A percentile compares a stretch with the other conserved stretches of the same genome.
phyloP scores from a whole-genome alignment of 1,284 basidiomycete species.

The Boletus semigastroideus region DNA sequence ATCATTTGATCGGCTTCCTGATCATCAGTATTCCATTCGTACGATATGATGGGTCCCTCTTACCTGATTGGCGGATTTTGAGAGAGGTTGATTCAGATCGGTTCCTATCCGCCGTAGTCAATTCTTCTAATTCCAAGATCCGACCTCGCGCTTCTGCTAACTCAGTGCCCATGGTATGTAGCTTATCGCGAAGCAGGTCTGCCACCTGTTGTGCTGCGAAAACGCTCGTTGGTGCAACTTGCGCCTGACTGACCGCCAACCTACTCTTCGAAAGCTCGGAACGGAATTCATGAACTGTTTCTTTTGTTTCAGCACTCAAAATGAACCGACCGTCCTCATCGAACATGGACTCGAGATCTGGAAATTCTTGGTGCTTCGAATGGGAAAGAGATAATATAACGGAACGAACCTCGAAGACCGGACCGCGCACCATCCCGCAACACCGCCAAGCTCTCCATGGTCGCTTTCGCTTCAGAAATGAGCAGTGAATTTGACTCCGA shows the following conservation, averaged over 20 bases:
- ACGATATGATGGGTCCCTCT: constrained; percentile 4
- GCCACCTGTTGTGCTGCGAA: constrained; percentile 50
- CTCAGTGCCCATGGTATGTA: constrained; percentile 43
- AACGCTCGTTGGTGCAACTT: constrained; percentile 16
- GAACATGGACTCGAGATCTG: constrained; percentile 36
- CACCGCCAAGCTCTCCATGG: constrained; percentile 19
- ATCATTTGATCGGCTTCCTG: constrained; percentile 25
- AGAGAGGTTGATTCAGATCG: constrained; percentile 25
- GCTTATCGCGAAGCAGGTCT: constrained; percentile 52
- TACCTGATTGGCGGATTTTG: constrained; percentile 32
- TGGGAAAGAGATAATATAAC: neutral
- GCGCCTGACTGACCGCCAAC: constrained; percentile 32
- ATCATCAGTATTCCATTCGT: constrained; percentile 15
- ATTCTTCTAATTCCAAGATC: constrained; percentile 41
- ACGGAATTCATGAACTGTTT: constrained; percentile 40
- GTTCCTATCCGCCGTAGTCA: constrained; percentile 31
- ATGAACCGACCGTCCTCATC: constrained; percentile 29
- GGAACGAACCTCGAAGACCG: constrained; percentile 26
- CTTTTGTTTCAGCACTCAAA: constrained; percentile 33
- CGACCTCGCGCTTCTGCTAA: constrained; percentile 43
- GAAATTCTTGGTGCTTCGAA: neutral
- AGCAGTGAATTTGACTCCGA: constrained; percentile 13
- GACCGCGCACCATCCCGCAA: constrained; percentile 20
- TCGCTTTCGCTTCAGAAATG: constrained; percentile 23
- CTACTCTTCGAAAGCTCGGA: constrained; percentile 33